Evolutionary conservation across 1,284 basidiomycete genomes (phyloP), one percentile per base, ranked within the genome.

Genomic region (Ustilago bromivora): DNA sequence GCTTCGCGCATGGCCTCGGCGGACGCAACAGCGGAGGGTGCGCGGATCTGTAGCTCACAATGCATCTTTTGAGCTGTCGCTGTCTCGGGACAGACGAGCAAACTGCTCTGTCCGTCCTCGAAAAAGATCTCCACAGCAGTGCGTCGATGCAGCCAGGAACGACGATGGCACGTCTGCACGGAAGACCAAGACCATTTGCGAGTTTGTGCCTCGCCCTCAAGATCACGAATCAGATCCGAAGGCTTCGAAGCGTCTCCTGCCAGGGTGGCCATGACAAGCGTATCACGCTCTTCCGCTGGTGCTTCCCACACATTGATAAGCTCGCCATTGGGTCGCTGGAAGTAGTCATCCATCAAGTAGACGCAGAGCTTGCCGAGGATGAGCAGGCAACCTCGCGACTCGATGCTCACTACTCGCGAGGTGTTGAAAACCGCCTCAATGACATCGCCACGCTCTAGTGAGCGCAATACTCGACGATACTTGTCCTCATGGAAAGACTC

Each of bases 341-440:
- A 92, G n/a, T 97, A 88, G 7, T 95, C 95, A 82, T 98, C 95
- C 15, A 98, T 88, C 88, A 98, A 92, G 81, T 98, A 98, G 8
- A 98, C 87, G 82, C 95, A 93, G 4, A 90, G 92, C 59, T 90
- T 89, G 17, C 95, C 95, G 32, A 95, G 89, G 57, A 98, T 95
- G 31, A 97, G 88, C 9, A 98, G 88, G 2, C 95, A 94, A 65
- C 94, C 94, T 92, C 81, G 57, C n/a, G 79, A 74, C 49, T 72
- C 80, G 54, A 82, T 81, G 41, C 82, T 81, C 3, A 84, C 74
- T 9, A 84, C 84, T 15, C 84, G 67, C 13, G 82, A 76, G 10
- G 78, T 80, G 67, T 80, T 86, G 73, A 82, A 90, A 2, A 94
- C 92, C n/a, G 93, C 93, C 79, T 96, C 94, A 46, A 98, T 94